These are phyloP conservation scores for Prunella vulgaris DNA, from an alignment of 257 asterid species.

Conservation along the genomic window DNA sequence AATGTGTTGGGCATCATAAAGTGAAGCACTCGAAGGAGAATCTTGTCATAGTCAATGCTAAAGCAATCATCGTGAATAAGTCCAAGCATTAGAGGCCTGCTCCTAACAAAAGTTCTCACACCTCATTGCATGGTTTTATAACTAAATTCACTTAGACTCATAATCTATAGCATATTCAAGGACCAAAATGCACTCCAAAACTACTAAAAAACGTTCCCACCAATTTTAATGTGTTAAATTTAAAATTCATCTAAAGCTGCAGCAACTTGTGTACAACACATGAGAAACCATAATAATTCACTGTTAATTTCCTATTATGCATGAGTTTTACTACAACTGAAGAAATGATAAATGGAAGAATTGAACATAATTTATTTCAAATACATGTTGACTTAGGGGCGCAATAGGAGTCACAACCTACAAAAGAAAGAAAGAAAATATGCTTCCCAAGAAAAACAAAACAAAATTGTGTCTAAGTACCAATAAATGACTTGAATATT, in stretches of 20 bases:
- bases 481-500: not conserved
- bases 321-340: too few species aligned
- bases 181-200: not conserved
- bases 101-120: slow-evolving; percentile 21
- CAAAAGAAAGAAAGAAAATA: slow-evolving; percentile 30
- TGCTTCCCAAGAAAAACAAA: too few species aligned
- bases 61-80: slow-evolving; percentile 7
- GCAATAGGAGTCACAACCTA: slow-evolving; percentile 99
- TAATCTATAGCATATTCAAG: not conserved
- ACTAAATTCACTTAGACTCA: not conserved
- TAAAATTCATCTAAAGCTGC: not conserved
- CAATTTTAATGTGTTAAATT: not conserved
- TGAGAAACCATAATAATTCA: not conserved
- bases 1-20: not conserved
- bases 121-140: not conserved
- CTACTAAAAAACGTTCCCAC: not conserved
- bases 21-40: not conserved
- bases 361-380: not conserved
- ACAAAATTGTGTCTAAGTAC: too few species aligned
- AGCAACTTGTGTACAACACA: slow-evolving; percentile 5
- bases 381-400: slow-evolving; percentile 98
- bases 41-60: not conserved
- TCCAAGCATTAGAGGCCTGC: slow-evolving; percentile 46
- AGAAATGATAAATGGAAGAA: not conserved
- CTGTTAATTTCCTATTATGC: not conserved